These are phyloP conservation scores for Mycotypha africana DNA, from an alignment of 371 early-diverging fungal species.

Conservation along the genomic window DNA sequence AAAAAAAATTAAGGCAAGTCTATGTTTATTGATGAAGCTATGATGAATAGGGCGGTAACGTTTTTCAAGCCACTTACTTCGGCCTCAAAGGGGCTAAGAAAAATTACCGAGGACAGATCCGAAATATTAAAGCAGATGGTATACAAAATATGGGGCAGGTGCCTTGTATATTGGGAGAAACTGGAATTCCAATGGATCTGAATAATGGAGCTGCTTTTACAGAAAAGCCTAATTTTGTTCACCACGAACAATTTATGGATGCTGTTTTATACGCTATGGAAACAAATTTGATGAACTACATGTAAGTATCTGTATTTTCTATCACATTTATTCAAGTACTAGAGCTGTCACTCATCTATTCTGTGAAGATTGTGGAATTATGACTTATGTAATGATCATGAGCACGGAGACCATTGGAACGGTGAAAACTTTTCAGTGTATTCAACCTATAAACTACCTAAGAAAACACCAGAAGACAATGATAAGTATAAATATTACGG, in stretches of 20 bases:
- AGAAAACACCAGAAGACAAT: constrained; percentile 9
- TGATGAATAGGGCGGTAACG: constrained; percentile 55
- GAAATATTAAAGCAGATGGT: constrained; percentile 60
- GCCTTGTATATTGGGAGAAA: constrained; percentile 73
- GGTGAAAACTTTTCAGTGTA: constrained; percentile 85
- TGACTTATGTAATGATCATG: constrained; percentile 73
- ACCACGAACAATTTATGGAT: constrained; percentile 71
- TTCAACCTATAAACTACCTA: too few relatives aligned
- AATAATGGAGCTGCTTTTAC: constrained; percentile 65
- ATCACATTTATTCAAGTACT: not conserved
- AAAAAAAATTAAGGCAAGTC: too few relatives aligned
- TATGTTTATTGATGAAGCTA: not conserved
- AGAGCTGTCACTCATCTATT: not conserved
- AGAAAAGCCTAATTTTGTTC: constrained; percentile 61
- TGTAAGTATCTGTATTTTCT: too few relatives aligned
- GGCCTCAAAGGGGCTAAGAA: constrained; percentile 69
- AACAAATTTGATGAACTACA: constrained; percentile 69
- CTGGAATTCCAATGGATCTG: constrained; percentile 86
- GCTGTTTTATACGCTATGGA: constrained; percentile 71
- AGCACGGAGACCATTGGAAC: constrained; percentile 84
- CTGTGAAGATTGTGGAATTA: constrained; percentile 70
- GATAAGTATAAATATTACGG: constrained; percentile 56
- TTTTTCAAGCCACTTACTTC: constrained; percentile 72
- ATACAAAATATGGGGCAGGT: constrained; percentile 56
- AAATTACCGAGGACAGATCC: constrained; percentile 73